Conservation (phyloP, 257 asterid genomes). For the Capsicum pubescens region DNA sequence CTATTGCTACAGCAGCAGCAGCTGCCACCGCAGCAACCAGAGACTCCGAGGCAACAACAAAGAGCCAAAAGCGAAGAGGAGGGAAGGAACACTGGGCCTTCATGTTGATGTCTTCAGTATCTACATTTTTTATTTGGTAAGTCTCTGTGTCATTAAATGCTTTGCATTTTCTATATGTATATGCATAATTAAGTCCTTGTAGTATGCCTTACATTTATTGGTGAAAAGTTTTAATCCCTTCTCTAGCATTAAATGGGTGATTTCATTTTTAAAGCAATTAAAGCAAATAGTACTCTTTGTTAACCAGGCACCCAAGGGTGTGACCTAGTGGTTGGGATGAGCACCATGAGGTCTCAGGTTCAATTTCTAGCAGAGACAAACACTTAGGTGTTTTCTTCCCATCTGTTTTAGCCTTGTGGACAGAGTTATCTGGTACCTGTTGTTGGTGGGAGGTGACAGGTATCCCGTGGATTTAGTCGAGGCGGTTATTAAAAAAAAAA, state of each 20-base stretch:
- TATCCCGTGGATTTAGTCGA: too few relatives aligned
- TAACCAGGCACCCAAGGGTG: background rate
- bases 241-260: slow-evolving; percentile 33
- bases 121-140: slow-evolving; percentile 55
- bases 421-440: too few relatives aligned
- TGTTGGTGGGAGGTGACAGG: too few relatives aligned
- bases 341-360: too few relatives aligned
- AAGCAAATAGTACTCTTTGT: slow-evolving; percentile 42
- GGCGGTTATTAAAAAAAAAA: too few relatives aligned
- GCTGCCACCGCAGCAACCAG: slow-evolving; percentile 35
- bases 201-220: slow-evolving; percentile 38
- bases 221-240: slow-evolving; percentile 22
- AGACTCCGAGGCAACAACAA: slow-evolving; percentile 32
- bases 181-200: background rate
- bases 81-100: slow-evolving; percentile 53
- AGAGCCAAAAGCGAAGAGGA: slow-evolving; percentile 69
- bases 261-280: slow-evolving; percentile 31
- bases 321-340: too few relatives aligned
- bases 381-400: too few relatives aligned
- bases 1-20: slow-evolving; percentile 39
- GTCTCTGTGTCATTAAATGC: slow-evolving; percentile 15
- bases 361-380: too few relatives aligned
- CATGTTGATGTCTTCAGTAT: slow-evolving; percentile 42
- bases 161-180: background rate
- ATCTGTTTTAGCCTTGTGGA: too few relatives aligned